phyloP scores from a whole-genome alignment of 2,329 filamentous ascomycete species.

The Xylaria sp. region DNA sequence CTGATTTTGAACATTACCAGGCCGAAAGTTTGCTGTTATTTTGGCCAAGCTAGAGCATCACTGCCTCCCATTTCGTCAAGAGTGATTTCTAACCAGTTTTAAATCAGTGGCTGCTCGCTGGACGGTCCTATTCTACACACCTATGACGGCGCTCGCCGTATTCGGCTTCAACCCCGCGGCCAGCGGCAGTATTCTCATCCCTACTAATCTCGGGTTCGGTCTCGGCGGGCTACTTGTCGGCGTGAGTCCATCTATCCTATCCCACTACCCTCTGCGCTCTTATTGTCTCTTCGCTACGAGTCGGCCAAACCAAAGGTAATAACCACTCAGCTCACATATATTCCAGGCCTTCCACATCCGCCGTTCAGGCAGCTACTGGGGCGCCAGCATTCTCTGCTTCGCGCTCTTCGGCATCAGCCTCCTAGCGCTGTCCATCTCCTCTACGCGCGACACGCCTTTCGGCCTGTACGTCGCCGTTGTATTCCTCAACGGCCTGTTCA shows the following conservation, averaged over 20 bases:
- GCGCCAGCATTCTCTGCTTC: constrained; percentile 65
- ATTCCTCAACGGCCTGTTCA: constrained; percentile 73
- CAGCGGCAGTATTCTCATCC: constrained; percentile 77
- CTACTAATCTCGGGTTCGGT: constrained; percentile 82
- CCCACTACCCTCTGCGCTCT: not conserved
- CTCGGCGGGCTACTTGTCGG: constrained; percentile 75
- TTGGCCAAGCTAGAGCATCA: too few relatives aligned
- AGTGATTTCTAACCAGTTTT: not conserved
- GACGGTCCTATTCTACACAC: constrained; percentile 80
- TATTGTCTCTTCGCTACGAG: not conserved
- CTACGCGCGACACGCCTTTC: constrained; percentile 57
- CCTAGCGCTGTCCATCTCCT: constrained; percentile 59
- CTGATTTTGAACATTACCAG: not conserved
- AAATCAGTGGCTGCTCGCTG: constrained; percentile 72
- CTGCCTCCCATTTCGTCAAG: too few relatives aligned
- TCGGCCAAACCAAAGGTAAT: not conserved
- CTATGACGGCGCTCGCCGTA: constrained; percentile 79
- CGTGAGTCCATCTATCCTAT: constrained; percentile 30
- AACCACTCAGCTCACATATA: not conserved
- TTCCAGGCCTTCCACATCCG: constrained; percentile 72
- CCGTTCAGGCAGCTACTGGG: constrained; percentile 74
- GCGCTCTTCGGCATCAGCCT: constrained; percentile 66
- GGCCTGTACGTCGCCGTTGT: constrained; percentile 63
- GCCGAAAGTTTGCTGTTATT: not conserved
- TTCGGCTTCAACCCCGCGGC: constrained; percentile 71